Evolutionary conservation across 768 basidiomycete species (phyloP).

Genomic region (Cubamyces lactineus): DNA sequence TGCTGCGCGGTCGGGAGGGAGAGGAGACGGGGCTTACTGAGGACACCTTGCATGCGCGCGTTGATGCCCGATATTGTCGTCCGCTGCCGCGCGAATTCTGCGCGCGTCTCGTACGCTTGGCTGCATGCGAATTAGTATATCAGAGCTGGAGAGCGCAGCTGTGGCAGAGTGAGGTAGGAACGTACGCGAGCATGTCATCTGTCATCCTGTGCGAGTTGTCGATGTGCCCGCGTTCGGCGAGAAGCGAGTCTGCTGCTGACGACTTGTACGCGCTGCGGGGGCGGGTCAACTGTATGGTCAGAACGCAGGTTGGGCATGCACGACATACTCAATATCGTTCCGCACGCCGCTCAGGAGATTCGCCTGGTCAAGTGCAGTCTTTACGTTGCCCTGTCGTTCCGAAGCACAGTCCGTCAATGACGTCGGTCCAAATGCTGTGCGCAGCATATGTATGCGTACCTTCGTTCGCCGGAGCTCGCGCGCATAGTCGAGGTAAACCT

Average conservation of each 20-base stretch:
- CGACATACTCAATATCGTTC: slow-evolving; percentile 89
- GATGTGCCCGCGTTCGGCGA: slow-evolving; percentile 87
- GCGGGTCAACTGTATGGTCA: background rate
- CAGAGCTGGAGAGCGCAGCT: background rate
- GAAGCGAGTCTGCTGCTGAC: slow-evolving; percentile 80
- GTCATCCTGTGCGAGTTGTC: slow-evolving; percentile 96
- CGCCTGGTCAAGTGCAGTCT: slow-evolving; percentile 81
- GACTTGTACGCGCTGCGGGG: slow-evolving; percentile 82
- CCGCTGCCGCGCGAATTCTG: slow-evolving; percentile 88
- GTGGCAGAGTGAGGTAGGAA: background rate
- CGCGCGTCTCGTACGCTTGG: slow-evolving; percentile 96
- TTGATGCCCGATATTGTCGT: slow-evolving; percentile 77
- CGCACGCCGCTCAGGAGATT: slow-evolving; percentile 89
- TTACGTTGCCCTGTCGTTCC: slow-evolving; percentile 65
- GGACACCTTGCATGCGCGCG: slow-evolving; percentile 78
- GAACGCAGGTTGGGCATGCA: background rate
- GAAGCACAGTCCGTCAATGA: slow-evolving; percentile 1
- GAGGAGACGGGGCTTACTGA: slow-evolving; percentile 55
- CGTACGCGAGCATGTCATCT: slow-evolving; percentile 87
- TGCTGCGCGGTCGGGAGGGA: background rate
- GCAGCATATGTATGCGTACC: slow-evolving; percentile 43
- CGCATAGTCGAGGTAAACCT: slow-evolving; percentile 85
- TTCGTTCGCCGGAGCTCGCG: slow-evolving; percentile 87
- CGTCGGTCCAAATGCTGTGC: background rate
- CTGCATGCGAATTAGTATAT: slow-evolving; percentile 42